These are phyloP conservation scores for Clohesyomyces aquaticus DNA, from an alignment of 495 filamentous ascomycete genomes.

Conservation along the genomic window DNA sequence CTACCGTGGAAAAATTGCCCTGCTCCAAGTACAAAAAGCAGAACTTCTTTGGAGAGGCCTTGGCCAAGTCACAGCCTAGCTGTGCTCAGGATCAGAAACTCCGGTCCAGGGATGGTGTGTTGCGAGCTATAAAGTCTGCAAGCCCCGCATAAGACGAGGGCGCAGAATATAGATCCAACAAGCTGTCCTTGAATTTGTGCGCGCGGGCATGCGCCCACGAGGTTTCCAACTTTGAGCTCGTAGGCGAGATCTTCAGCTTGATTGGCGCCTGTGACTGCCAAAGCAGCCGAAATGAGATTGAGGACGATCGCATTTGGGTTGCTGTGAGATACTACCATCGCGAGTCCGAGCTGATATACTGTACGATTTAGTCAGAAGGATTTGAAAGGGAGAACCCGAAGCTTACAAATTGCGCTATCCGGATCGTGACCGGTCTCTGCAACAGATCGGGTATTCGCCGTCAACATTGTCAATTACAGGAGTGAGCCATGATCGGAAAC, in stretches of 20 bases:
- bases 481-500: too few species aligned
- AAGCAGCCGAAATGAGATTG: background rate
- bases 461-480: too few species aligned
- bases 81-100: background rate
- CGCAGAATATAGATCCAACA: background rate
- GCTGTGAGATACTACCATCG: background rate
- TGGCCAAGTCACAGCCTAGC: background rate
- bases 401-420: too few species aligned
- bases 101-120: background rate
- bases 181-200: background rate
- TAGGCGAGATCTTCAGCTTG: conserved; percentile 4
- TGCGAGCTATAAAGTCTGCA: background rate
- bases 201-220: background rate
- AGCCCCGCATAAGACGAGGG: background rate
- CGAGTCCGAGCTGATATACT: background rate
- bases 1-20: background rate
- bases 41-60: background rate
- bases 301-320: background rate
- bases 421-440: too few species aligned
- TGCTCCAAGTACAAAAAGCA: background rate
- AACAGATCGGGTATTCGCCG: too few species aligned
- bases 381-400: background rate
- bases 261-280: background rate
- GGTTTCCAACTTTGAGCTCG: background rate
- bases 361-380: background rate